A percentile compares a stretch with the other conserved stretches of the same genome.
These are phyloP conservation scores for Jaenimonas drosophilae DNA, from an alignment of 208 protist genomes.

Conservation along the genomic window DNA sequence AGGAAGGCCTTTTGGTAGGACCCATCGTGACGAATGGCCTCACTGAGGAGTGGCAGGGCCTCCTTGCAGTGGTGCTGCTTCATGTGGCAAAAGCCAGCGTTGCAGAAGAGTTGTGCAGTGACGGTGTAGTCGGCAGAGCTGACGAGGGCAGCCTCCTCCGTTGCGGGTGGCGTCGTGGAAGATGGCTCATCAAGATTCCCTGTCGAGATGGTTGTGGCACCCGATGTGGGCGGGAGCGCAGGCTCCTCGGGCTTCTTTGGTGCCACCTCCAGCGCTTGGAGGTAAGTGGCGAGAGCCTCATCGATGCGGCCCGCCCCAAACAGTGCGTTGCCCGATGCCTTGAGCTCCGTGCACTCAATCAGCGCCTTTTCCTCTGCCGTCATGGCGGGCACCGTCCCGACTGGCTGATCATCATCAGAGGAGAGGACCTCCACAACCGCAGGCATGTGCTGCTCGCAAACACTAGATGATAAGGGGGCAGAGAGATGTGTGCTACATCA, in stretches of 20 bases:
- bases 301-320: slow-evolving; percentile 39
- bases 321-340: slow-evolving; percentile 52
- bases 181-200: no score
- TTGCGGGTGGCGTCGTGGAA: no score
- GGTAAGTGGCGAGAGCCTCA: slow-evolving; percentile 66
- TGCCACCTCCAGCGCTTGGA: slow-evolving; percentile 38
- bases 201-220: slow-evolving; percentile 1
- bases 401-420: slow-evolving; percentile 2
- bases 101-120: slow-evolving; percentile 80
- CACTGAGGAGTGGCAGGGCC: slow-evolving; percentile 58
- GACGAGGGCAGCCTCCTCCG: slow-evolving; percentile 6
- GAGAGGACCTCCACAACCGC: slow-evolving; percentile 9
- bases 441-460: neutral
- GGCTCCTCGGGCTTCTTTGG: slow-evolving; percentile 64
- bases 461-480: neutral
- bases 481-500: neutral
- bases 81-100: slow-evolving; percentile 68
- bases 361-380: slow-evolving; percentile 18
- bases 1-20: slow-evolving; percentile 78
- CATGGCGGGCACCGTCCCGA: slow-evolving; percentile 2
- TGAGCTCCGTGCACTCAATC: slow-evolving; percentile 44
- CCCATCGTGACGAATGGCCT: slow-evolving; percentile 78
- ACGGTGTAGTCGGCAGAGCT: slow-evolving; percentile 60
- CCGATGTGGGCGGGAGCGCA: slow-evolving; percentile 5
- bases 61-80: slow-evolving; percentile 63